Evolutionary conservation across 2,329 filamentous ascomycete genomes (phyloP).

Genomic region (Sporothrix phasma): DNA sequence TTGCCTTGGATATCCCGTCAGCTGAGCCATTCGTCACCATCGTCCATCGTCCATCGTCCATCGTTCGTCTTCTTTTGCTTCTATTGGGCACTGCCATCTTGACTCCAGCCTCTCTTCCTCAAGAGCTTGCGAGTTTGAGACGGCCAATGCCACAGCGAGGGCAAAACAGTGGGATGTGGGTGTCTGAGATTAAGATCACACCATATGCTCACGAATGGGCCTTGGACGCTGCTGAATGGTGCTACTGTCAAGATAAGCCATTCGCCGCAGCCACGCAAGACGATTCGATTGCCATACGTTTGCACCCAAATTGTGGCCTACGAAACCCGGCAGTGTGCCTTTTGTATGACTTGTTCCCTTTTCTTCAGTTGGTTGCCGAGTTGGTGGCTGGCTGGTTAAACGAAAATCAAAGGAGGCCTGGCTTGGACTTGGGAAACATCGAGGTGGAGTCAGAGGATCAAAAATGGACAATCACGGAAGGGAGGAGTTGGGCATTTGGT

Average conservation of each 20-base stretch:
- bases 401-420: neutral
- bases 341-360: neutral
- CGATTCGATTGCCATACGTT: neutral
- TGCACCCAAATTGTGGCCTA: neutral
- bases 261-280: neutral
- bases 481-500: neutral
- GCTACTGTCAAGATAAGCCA: neutral
- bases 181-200: slow-evolving; percentile 6
- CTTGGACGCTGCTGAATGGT: neutral
- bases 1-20: slow-evolving; percentile 1
- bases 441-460: neutral
- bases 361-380: neutral
- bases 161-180: neutral
- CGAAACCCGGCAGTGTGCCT: neutral
- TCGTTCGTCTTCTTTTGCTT: slow-evolving; percentile 6
- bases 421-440: neutral
- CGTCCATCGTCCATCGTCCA: no score
- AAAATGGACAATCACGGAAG: neutral
- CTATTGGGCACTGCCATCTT: no score
- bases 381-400: neutral
- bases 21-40: slow-evolving; percentile 6
- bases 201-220: neutral
- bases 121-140: neutral
- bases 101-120: no score
- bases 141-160: neutral